Evolutionary conservation across 2,329 filamentous ascomycete genomes (phyloP), one percentile per base, ranked within the genome.

Genomic region (Ophiostoma pallidulum): DNA sequence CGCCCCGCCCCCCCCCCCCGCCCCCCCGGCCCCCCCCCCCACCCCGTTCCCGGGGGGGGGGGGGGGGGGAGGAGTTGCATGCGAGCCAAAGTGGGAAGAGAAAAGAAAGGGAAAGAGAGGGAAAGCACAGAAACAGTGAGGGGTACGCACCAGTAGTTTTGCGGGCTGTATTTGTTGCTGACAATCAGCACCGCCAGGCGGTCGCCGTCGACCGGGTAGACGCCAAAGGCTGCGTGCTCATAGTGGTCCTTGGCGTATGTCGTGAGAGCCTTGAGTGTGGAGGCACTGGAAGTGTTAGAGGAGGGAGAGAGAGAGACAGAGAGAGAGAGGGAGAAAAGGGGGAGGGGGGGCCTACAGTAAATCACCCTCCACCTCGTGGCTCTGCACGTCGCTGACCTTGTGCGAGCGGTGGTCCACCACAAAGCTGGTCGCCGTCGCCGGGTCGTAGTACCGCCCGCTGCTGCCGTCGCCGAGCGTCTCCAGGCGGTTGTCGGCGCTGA

Each of bases 141-240:
- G 8, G n/a, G 19, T 19, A 28, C 68, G 36, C 70, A 89, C 89
- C 92, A 97, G 75, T 89, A 98, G 74, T 98, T 98, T 64, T 90
- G 88, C 8, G 94, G 92, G 59, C 86, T 94, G 72, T 97, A 97
- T 67, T 96, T 96, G 73, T 92, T 96, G 48, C 90, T 86, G 41
- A 95, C 90, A 43, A 95, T 80, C 47, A 94, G 67, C 54, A 96
- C 73, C 41, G 89, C 87, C 51, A 97, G 67, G 58, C 82, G 80
- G 24, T 91, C 86, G 54, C 83, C 73, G 57, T 87, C 78, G 56
- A 80, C 81, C 10, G 91, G 87, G 64, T 86, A 96, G 41, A 87
- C 86, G 56, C 90, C 88, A 57, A 84, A 84, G 12, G 85, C 80
- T 45, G 83, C 84, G 58, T 79, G 84, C 9, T 87, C 81, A 64